Conservation (phyloP, 306 rosid genomes). For the Urtica urens region DNA sequence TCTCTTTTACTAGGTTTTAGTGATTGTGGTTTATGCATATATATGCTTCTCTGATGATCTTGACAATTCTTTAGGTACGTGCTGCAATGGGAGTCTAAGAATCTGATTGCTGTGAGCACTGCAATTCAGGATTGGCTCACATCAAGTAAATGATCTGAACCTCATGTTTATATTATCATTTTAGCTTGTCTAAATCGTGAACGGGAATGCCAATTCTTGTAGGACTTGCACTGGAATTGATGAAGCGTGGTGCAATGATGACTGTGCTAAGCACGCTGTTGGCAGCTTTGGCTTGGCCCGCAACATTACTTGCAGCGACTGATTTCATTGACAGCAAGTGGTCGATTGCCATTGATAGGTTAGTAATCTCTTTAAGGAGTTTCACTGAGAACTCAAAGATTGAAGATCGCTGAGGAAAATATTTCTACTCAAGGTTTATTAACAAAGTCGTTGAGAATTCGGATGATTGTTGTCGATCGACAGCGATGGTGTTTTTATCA, state of each 20-base stretch:
- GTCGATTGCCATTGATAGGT: slow-evolving; percentile 45
- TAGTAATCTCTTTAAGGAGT: no score
- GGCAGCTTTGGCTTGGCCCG: slow-evolving; percentile 42
- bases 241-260: slow-evolving; percentile 50
- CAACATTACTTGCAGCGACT: slow-evolving; percentile 30
- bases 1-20: neutral
- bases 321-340: slow-evolving; percentile 46
- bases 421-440: no score
- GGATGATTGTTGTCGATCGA: no score
- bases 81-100: slow-evolving; percentile 42
- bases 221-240: slow-evolving; percentile 36
- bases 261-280: slow-evolving; percentile 35
- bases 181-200: no score
- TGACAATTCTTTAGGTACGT: slow-evolving; percentile 33
- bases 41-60: slow-evolving; percentile 21
- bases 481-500: no score
- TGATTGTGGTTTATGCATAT: slow-evolving; percentile 14
- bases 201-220: no score
- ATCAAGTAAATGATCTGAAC: slow-evolving; percentile 30
- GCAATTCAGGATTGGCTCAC: slow-evolving; percentile 50
- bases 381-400: no score
- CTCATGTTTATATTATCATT: slow-evolving; percentile 9
- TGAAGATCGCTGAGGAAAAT: no score
- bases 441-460: no score
- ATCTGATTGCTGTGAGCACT: slow-evolving; percentile 47